Percentiles rank a stretch among this genome's conserved stretches.
Conservation (phyloP, 2,329 filamentous ascomycete genomes). For the Alternaria conjuncta region DNA sequence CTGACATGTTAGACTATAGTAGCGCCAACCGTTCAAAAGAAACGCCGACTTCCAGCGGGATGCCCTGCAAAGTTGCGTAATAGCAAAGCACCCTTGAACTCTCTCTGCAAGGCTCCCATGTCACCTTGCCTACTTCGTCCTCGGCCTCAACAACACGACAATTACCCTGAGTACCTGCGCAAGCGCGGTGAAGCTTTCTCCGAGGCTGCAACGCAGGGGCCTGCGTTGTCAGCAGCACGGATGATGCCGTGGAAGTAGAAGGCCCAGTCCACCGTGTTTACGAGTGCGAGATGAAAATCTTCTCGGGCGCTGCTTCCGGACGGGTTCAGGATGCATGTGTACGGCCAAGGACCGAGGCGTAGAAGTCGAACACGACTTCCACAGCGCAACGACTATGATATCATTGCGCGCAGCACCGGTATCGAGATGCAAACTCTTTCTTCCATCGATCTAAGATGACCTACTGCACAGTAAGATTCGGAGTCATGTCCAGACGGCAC, state of each 20-base stretch:
- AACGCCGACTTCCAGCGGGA: background rate
- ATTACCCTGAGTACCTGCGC: background rate
- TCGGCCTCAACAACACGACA: background rate
- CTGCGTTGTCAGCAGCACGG: conserved; percentile 1
- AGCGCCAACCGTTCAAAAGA: conserved; percentile 2
- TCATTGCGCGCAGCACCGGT: background rate
- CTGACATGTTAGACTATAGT: conserved; percentile 2
- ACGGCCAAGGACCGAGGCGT: background rate
- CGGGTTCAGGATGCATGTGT: background rate
- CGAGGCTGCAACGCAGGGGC: background rate
- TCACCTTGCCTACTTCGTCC: background rate
- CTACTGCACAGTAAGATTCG: background rate
- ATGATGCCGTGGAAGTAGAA: background rate
- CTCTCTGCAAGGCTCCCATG: background rate
- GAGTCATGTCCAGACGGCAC: conserved; percentile 1
- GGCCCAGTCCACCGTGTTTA: background rate
- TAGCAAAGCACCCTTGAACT: background rate
- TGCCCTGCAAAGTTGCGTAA: conserved; percentile 1
- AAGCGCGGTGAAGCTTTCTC: conserved; percentile 1
- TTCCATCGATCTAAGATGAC: background rate
- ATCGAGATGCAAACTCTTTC: background rate
- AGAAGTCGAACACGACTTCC: background rate
- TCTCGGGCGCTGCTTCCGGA: conserved; percentile 1
- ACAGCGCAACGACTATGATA: background rate
- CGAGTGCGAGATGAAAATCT: conserved; percentile 1